Conservation (phyloP, 225 moss, liverwort and hornwort genomes). For the Physcomitrellopsis africana region DNA sequence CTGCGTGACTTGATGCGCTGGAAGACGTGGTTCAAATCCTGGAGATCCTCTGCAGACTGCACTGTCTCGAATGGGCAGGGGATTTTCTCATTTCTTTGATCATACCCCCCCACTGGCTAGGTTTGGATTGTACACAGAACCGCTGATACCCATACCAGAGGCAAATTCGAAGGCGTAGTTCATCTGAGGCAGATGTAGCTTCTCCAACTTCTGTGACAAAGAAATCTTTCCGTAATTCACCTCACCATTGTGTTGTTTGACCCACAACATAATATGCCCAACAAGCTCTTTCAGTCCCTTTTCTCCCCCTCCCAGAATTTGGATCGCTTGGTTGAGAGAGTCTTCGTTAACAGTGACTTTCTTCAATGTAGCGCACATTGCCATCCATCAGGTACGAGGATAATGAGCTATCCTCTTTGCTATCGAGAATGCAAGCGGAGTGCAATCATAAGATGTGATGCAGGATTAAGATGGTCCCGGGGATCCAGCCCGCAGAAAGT, state of each 20-base stretch:
- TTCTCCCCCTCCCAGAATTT: constrained; percentile 29
- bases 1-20: constrained; percentile 27
- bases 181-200: neutral
- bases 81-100: neutral
- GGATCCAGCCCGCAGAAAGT: too few species aligned
- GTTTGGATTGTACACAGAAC: neutral
- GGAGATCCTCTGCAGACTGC: neutral
- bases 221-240: neutral
- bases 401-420: too few species aligned
- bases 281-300: constrained; percentile 28
- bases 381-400: neutral
- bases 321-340: constrained; percentile 12
- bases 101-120: neutral
- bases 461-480: too few species aligned
- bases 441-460: too few species aligned
- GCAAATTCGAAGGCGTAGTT: neutral
- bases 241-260: constrained; percentile 4
- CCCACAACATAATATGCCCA: neutral
- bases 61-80: neutral
- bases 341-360: constrained; percentile 28
- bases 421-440: too few species aligned
- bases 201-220: neutral
- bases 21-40: neutral
- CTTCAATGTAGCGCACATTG: constrained; percentile 6
- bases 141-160: neutral